Evolutionary conservation across 495 filamentous ascomycete genomes (phyloP).

Genomic region (Polyplosphaeria fusca): DNA sequence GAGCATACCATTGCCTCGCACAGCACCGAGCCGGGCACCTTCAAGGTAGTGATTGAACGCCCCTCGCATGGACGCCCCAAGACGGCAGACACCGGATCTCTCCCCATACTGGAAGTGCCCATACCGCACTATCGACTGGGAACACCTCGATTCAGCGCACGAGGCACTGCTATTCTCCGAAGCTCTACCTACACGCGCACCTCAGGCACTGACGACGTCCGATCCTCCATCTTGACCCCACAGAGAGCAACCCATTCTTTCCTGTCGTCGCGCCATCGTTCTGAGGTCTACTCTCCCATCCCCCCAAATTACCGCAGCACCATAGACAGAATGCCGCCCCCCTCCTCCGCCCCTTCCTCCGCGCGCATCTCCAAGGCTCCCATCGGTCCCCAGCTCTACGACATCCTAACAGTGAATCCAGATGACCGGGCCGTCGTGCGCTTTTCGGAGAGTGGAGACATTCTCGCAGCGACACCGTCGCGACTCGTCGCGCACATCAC

Average conservation of each 20-base stretch:
- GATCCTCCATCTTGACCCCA: conserved; percentile 54
- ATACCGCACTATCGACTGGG: conserved; percentile 87
- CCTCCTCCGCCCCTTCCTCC: conserved; percentile 28
- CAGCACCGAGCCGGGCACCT: conserved; percentile 61
- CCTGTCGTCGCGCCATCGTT: conserved; percentile 43
- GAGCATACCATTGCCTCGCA: conserved; percentile 43
- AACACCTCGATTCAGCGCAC: conserved; percentile 73
- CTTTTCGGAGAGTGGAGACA: conserved; percentile 70
- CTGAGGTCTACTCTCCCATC: conserved; percentile 41
- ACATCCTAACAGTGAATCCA: conserved; percentile 65
- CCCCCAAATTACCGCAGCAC: conserved; percentile 24
- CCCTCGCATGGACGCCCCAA: conserved; percentile 59
- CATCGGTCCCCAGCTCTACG: conserved; percentile 56
- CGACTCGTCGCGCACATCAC: conserved; percentile 97
- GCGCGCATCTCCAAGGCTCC: conserved; percentile 28
- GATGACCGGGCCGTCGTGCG: conserved; percentile 83
- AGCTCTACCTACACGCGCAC: conserved; percentile 62
- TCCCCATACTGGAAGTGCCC: conserved; percentile 67
- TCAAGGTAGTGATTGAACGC: conserved; percentile 83
- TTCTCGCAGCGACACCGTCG: conserved; percentile 85
- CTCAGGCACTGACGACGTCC: conserved; percentile 53
- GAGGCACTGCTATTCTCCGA: conserved; percentile 75
- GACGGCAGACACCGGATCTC: conserved; percentile 58
- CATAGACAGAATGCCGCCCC: conserved; percentile 32
- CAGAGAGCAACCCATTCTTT: conserved; percentile 39